Percentiles rank a stretch among this genome's conserved stretches.
phyloP scores from a whole-genome alignment of 2,329 filamentous ascomycete species.

The Cytospora paraplurivora region DNA sequence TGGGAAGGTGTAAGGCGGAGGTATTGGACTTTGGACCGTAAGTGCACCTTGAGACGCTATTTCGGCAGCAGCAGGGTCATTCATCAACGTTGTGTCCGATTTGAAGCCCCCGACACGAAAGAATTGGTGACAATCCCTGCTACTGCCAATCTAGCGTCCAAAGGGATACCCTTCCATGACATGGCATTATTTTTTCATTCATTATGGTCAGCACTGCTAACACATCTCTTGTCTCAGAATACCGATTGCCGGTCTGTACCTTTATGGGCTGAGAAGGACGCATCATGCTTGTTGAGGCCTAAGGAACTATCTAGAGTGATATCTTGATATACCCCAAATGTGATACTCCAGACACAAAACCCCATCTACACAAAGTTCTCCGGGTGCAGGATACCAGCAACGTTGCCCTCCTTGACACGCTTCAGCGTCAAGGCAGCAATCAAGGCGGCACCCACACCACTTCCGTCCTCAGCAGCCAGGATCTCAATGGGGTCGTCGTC shows the following conservation, averaged over 20 bases:
- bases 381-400: conserved; percentile 65
- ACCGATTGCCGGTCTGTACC: conserved; percentile 72
- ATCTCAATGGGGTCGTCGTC: conserved; percentile 88
- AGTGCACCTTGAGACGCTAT: conserved; percentile 36
- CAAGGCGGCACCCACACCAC: conserved; percentile 92
- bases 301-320: conserved; percentile 1
- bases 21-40: conserved; percentile 84
- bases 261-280: conserved; percentile 61
- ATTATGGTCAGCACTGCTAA: conserved; percentile 25
- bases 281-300: conserved; percentile 6
- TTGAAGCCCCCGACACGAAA: too few relatives aligned
- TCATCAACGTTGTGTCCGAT: too few relatives aligned
- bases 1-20: conserved; percentile 87
- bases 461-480: conserved; percentile 89
- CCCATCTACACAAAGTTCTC: conserved; percentile 58
- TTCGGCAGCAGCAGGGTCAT: not conserved
- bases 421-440: conserved; percentile 77
- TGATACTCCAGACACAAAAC: not conserved
- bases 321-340: not conserved
- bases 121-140: too few relatives aligned
- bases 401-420: conserved; percentile 63
- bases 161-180: too few relatives aligned
- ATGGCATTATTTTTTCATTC: conserved; percentile 12
- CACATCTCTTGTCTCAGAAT: conserved; percentile 51
- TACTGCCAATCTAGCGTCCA: too few relatives aligned